Base-by-base conservation (phyloP, 352 stramenopile species). In the Phytophthora uliginosa region DNA sequence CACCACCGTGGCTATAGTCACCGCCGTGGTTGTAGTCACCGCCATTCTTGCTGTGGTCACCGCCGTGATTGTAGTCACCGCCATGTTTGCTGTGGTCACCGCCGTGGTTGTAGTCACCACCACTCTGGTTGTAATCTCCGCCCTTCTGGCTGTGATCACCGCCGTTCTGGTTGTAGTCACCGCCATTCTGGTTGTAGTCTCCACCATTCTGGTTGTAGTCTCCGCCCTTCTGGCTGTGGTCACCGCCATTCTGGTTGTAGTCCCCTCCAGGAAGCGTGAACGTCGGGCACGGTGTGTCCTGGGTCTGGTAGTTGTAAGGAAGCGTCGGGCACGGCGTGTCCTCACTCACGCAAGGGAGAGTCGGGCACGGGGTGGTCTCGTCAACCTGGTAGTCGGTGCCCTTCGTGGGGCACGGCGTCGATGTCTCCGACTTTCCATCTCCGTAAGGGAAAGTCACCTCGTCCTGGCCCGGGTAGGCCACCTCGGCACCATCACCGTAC, bases 401-500 rank as follows among this genome's bases (percentile, higher is more conserved):
- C 31, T 65, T 53, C 6, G 47, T 45, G 42, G 70, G 48, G 42
- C 22, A 74, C 20, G 71, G 61, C 20, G 59, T 74, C 47, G 56
- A 20, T n/a, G 33, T 36, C 15, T 66, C 42, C 18, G 22, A 47
- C 4, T 51, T 48, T 55, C 18, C 48, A 22, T 12, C n/a, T 7
- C 63, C 66, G 26, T 71, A 55, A n/a, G 60, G 54, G 36, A 62
- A 74, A 22, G 38, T 63, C 7, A 71, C 56, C 31, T 78, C 66
- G n/a, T 71, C 60, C 7, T 42, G 22, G 5, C 48, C 57, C 42
- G 63, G 69, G 64, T 72, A 76, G 9, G 69, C 64, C 65, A 74
- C 65, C 66, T 74, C 71, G 24, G 10, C 65, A 73, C 70, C 63
- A 15, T 40, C 59, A 8, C 54, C 59, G 24, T n/a, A 54, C 48